These are phyloP conservation scores for Bipolaris cookei DNA, from an alignment of 2,329 filamentous ascomycete species.

Conservation along the genomic window DNA sequence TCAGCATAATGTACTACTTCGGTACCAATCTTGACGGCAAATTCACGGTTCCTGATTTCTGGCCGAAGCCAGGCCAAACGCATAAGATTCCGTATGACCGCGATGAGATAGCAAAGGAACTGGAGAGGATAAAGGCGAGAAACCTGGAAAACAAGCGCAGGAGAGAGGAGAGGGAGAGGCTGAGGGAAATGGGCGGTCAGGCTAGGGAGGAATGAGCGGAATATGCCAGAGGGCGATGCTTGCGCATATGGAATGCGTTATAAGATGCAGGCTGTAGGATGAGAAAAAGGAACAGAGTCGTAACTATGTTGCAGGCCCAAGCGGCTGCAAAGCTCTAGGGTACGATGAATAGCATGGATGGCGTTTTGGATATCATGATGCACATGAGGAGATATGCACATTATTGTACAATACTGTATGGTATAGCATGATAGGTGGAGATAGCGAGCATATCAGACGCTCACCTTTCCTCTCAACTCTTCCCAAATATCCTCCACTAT, in stretches of 20 bases:
- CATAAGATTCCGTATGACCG: constrained; percentile 77
- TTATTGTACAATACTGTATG: constrained; percentile 22
- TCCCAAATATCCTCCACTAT: constrained; percentile 49
- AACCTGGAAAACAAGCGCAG: constrained; percentile 56
- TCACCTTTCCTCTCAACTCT: constrained; percentile 47
- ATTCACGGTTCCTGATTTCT: constrained; percentile 89
- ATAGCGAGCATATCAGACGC: constrained; percentile 30
- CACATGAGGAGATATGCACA: constrained; percentile 36
- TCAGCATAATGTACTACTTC: constrained; percentile 99
- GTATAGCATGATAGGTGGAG: not conserved
- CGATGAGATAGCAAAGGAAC: constrained; percentile 83
- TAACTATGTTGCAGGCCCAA: too few species aligned
- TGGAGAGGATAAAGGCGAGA: constrained; percentile 69
- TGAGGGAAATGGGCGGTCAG: constrained; percentile 27
- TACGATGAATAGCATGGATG: constrained; percentile 20
- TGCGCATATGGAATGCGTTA: not conserved
- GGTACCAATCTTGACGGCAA: constrained; percentile 90
- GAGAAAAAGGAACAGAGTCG: not conserved
- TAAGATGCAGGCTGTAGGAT: not conserved
- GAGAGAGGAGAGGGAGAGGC: constrained; percentile 52
- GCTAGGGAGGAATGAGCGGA: constrained; percentile 16
- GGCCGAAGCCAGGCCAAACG: constrained; percentile 81
- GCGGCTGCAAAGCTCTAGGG: not conserved
- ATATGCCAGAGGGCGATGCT: not conserved
- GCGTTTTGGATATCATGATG: constrained; percentile 26